phyloP scores from a whole-genome alignment of 768 basidiomycete genomes.

The Termitomyces sp. region DNA sequence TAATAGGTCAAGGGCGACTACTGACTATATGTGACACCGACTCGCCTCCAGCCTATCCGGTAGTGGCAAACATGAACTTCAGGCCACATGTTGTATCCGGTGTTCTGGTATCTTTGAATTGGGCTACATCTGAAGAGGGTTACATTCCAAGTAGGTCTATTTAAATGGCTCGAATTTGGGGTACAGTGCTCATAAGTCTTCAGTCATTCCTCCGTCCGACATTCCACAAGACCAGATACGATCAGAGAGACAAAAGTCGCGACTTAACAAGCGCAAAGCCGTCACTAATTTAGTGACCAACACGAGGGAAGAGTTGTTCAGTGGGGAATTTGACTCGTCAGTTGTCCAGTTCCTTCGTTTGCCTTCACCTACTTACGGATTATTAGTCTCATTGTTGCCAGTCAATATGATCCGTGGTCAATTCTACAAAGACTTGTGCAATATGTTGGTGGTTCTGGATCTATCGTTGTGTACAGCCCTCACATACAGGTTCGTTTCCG shows the following conservation, averaged over 20 bases:
- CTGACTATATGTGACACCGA: conserved; percentile 86
- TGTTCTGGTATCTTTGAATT: conserved; percentile 72
- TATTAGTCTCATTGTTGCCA: conserved; percentile 69
- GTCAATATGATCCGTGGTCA: conserved; percentile 80
- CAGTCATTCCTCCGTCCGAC: conserved; percentile 59
- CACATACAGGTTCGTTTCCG: conserved; percentile 57
- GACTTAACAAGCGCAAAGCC: conserved; percentile 72
- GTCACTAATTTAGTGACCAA: conserved; percentile 55
- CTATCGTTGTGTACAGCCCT: conserved; percentile 84
- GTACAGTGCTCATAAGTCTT: conserved; percentile 4
- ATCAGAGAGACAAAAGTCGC: conserved; percentile 66
- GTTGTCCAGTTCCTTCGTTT: conserved; percentile 12
- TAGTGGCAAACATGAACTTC: conserved; percentile 85
- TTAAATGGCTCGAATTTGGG: neutral
- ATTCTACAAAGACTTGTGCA: conserved; percentile 69
- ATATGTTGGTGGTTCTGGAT: conserved; percentile 80
- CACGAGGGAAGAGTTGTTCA: conserved; percentile 75
- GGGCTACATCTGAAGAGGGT: conserved; percentile 81
- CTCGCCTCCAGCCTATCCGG: conserved; percentile 87
- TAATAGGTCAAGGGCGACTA: conserved; percentile 69
- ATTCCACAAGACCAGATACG: conserved; percentile 50
- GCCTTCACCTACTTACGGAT: neutral
- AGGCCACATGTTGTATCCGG: conserved; percentile 42
- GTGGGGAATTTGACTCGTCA: conserved; percentile 87
- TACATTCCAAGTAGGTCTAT: conserved; percentile 55